phyloP scores from a whole-genome alignment of 495 filamentous ascomycete species.

The Neurospora terricola region DNA sequence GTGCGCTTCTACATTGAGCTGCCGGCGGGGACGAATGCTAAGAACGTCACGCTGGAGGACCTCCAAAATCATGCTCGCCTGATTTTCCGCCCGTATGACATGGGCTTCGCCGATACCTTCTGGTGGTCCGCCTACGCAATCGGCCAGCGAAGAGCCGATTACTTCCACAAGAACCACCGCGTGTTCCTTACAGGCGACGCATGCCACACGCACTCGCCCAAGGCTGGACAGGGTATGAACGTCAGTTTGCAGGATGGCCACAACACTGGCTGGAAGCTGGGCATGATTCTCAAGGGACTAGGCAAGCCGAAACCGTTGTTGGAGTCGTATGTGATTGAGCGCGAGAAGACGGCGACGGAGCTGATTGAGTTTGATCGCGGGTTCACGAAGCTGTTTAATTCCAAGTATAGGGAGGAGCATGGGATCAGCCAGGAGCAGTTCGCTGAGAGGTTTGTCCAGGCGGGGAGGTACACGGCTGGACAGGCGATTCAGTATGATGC shows the following conservation, averaged over 20 bases:
- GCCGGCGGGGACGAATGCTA: conserved; percentile 23
- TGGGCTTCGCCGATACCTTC: conserved; percentile 35
- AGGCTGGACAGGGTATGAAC: conserved; percentile 70
- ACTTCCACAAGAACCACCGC: conserved; percentile 44
- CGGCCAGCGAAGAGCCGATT: conserved; percentile 49
- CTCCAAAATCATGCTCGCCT: conserved; percentile 47
- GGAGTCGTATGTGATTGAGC: conserved; percentile 60
- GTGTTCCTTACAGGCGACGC: conserved; percentile 63
- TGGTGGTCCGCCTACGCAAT: conserved; percentile 61
- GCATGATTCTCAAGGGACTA: conserved; percentile 48
- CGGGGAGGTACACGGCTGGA: conserved; percentile 56
- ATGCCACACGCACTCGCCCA: conserved; percentile 62
- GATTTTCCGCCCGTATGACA: conserved; percentile 44
- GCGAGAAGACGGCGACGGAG: conserved; percentile 56
- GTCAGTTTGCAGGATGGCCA: conserved; percentile 43
- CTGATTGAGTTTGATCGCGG: conserved; percentile 65
- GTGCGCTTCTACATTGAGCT: conserved; percentile 56
- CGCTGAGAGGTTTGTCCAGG: conserved; percentile 48
- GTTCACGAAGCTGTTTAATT: conserved; percentile 53
- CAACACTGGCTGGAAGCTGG: conserved; percentile 78
- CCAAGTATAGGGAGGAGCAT: conserved; percentile 24
- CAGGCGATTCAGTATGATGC: conserved; percentile 47
- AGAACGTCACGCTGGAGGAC: conserved; percentile 41
- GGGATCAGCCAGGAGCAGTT: conserved; percentile 34
- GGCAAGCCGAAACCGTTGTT: conserved; percentile 43